These are phyloP conservation scores for Clitopilus passeckerianus DNA, from an alignment of 768 basidiomycete genomes.

Conservation along the genomic window DNA sequence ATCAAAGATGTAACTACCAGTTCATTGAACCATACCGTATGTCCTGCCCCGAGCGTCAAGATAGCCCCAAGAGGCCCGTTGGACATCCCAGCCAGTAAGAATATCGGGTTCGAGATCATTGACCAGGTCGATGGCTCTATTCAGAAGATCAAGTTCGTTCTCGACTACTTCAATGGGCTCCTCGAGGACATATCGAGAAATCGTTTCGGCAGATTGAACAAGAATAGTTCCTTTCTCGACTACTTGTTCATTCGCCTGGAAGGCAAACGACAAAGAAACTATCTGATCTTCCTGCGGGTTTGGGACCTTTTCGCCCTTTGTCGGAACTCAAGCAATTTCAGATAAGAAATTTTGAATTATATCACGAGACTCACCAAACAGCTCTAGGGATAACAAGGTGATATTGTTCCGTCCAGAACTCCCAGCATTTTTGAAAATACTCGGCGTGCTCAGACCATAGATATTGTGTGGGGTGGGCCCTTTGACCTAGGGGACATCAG, in stretches of 20 bases:
- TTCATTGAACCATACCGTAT: slow-evolving; percentile 40
- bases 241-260: slow-evolving; percentile 44
- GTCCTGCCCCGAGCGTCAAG: slow-evolving; percentile 58
- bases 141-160: slow-evolving; percentile 78
- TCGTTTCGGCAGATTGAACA: slow-evolving; percentile 34
- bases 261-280: slow-evolving; percentile 66
- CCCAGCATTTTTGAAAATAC: not conserved
- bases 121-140: slow-evolving; percentile 69
- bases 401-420: slow-evolving; percentile 28
- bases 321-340: slow-evolving; percentile 45
- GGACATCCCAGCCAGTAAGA: slow-evolving; percentile 88
- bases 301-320: slow-evolving; percentile 53
- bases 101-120: slow-evolving; percentile 86
- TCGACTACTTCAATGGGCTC: slow-evolving; percentile 48
- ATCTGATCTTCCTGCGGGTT: slow-evolving; percentile 66
- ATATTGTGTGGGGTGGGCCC: slow-evolving; percentile 73
- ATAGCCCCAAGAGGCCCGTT: slow-evolving; percentile 88
- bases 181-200: slow-evolving; percentile 36
- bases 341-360: not conserved
- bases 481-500: slow-evolving; percentile 37
- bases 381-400: slow-evolving; percentile 77
- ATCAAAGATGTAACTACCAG: not conserved
- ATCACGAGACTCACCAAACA: slow-evolving; percentile 61
- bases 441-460: slow-evolving; percentile 49
- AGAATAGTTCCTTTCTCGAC: slow-evolving; percentile 48